Conservation (phyloP, 2,329 filamentous ascomycete genomes). For the Pleomassaria siparia region DNA sequence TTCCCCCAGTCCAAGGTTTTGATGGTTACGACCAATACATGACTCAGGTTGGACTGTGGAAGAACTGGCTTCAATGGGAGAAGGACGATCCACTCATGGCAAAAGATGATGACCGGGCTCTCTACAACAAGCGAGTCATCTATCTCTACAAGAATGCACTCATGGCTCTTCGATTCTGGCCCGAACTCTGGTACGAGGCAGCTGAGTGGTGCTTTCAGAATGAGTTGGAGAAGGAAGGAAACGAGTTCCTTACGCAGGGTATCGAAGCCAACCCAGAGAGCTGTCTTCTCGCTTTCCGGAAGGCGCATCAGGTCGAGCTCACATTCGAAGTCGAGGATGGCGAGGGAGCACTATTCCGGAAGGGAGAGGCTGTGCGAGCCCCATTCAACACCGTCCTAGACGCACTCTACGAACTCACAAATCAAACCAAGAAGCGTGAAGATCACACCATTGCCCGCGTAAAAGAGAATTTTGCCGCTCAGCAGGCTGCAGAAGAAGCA, state of each 20-base stretch:
- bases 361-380: constrained; percentile 73
- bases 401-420: constrained; percentile 82
- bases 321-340: constrained; percentile 76
- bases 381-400: constrained; percentile 83
- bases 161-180: constrained; percentile 92
- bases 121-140: constrained; percentile 76
- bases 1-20: constrained; percentile 83
- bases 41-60: constrained; percentile 86
- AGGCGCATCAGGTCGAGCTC: constrained; percentile 82
- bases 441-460: constrained; percentile 60
- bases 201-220: constrained; percentile 90
- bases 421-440: constrained; percentile 68
- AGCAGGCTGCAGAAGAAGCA: constrained; percentile 47
- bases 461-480: constrained; percentile 55
- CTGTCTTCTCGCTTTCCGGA: constrained; percentile 83
- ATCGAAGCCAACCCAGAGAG: constrained; percentile 91
- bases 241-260: constrained; percentile 78
- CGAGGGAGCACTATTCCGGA: constrained; percentile 64
- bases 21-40: constrained; percentile 83
- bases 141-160: constrained; percentile 93
- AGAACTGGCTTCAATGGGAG: constrained; percentile 93
- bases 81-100: constrained; percentile 88
- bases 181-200: constrained; percentile 93
- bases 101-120: constrained; percentile 74
- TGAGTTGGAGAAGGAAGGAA: constrained; percentile 68